Evolutionary conservation across 305 asterid species (phyloP).

Genomic region (Nicotiana rustica): DNA sequence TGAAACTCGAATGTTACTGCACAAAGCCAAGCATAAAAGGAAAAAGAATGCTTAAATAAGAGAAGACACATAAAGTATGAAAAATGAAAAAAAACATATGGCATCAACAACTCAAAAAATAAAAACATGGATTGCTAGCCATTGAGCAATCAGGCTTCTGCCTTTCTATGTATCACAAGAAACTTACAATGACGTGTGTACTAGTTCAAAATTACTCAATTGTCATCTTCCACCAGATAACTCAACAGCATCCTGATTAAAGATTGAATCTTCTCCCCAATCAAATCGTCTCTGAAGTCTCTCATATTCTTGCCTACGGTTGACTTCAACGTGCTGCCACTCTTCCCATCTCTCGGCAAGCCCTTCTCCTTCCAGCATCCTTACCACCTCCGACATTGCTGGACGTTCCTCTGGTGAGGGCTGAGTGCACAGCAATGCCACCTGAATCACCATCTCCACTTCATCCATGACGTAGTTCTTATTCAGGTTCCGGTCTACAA

Average conservation of each 20-base stretch:
- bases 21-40: background rate
- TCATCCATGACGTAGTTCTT: conserved; percentile 53
- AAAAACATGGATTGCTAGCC: background rate
- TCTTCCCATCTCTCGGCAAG: conserved; percentile 89
- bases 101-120: background rate
- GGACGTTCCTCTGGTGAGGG: conserved; percentile 69
- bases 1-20: background rate
- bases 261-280: conserved; percentile 64
- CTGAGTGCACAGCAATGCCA: conserved; percentile 67
- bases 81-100: background rate
- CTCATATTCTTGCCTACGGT: conserved; percentile 64
- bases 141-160: background rate
- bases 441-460: conserved; percentile 76
- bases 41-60: background rate
- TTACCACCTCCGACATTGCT: conserved; percentile 68
- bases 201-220: background rate
- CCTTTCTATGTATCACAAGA: background rate
- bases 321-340: conserved; percentile 67
- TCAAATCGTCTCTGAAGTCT: conserved; percentile 64
- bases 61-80: background rate
- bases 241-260: conserved; percentile 65
- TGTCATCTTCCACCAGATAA: conserved; percentile 61
- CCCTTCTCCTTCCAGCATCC: conserved; percentile 81
- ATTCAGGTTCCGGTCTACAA: conserved; percentile 59
- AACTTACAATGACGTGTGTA: background rate